These are phyloP conservation scores for Balamuthia mandrillaris DNA, from an alignment of 208 protist genomes.

Conservation along the genomic window DNA sequence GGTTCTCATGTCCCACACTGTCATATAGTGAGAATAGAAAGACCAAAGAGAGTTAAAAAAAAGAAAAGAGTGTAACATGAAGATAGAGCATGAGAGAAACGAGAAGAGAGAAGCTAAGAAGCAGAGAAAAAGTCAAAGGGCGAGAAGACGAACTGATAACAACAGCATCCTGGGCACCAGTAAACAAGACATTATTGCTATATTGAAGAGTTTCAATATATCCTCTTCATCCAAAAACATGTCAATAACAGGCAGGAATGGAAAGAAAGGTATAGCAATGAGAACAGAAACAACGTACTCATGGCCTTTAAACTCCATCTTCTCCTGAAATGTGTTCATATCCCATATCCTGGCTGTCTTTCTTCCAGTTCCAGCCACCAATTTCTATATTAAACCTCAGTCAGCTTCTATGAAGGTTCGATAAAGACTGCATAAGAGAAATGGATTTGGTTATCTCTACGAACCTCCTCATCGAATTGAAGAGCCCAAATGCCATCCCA, in stretches of 20 bases:
- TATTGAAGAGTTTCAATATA: not conserved
- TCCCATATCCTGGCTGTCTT: not conserved
- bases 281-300: no score
- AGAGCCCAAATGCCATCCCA: slow-evolving; percentile 1
- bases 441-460: not conserved
- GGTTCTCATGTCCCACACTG: slow-evolving; percentile 23
- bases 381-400: not conserved
- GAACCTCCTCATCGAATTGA: not conserved
- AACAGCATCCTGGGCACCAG: not conserved
- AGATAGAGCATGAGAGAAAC: not conserved
- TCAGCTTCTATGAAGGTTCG: not conserved
- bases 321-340: not conserved
- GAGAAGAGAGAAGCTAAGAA: not conserved
- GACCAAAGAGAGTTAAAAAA: not conserved
- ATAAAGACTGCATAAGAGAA: no score
- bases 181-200: not conserved
- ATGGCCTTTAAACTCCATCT: not conserved
- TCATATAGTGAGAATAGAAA: not conserved
- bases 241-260: no score
- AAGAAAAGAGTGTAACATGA: not conserved
- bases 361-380: not conserved
- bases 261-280: no score
- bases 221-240: no score
- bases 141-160: not conserved
- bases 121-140: not conserved